phyloP scores from a whole-genome alignment of 352 stramenopile species.

The Phytopythium litorale region DNA sequence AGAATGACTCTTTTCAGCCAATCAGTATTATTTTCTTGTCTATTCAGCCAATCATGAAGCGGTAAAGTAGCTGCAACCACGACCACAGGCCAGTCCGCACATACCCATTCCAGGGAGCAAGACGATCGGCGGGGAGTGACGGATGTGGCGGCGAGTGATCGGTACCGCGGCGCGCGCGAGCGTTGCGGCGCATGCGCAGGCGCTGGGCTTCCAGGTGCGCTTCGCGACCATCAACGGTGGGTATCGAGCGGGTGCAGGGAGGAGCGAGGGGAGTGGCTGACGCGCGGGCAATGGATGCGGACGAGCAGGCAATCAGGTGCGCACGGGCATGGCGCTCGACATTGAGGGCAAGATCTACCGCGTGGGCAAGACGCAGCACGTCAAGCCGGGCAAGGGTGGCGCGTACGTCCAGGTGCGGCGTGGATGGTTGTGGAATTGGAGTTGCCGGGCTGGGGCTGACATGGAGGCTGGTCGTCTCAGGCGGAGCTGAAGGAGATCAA shows the following conservation, averaged over 20 bases:
- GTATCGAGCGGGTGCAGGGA: neutral
- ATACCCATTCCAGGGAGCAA: neutral
- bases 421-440: neutral
- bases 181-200: slow-evolving; percentile 7
- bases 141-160: slow-evolving; percentile 43
- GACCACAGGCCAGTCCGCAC: neutral
- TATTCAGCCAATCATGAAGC: slow-evolving; percentile 5
- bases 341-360: slow-evolving; percentile 83
- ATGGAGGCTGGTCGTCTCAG: slow-evolving; percentile 15
- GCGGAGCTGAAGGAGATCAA: slow-evolving; percentile 86
- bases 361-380: slow-evolving; percentile 79
- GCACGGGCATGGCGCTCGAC: slow-evolving; percentile 77
- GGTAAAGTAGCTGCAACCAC: neutral
- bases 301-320: slow-evolving; percentile 72
- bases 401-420: slow-evolving; percentile 65
- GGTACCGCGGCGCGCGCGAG: slow-evolving; percentile 23
- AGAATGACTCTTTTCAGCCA: slow-evolving; percentile 12
- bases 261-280: neutral
- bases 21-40: slow-evolving; percentile 4
- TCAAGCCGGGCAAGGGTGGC: slow-evolving; percentile 83
- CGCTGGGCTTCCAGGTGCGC: slow-evolving; percentile 31
- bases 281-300: neutral
- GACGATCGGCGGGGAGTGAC: neutral
- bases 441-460: neutral
- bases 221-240: slow-evolving; percentile 71